Base-by-base conservation (phyloP, 2,329 filamentous ascomycete species). In the Fusarium nelsonii region DNA sequence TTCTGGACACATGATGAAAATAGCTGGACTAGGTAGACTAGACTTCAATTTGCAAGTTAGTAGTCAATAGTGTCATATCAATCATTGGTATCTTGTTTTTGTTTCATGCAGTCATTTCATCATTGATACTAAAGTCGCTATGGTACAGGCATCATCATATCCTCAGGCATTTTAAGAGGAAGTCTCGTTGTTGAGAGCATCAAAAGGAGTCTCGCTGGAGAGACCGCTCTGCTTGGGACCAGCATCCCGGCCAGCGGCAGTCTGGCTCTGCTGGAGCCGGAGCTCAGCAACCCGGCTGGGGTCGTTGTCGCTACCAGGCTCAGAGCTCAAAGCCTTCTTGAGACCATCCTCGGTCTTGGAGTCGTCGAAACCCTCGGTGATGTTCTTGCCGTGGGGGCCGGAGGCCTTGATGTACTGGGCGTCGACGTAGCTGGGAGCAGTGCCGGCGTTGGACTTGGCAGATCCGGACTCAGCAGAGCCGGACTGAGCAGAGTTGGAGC, bases 281-380 rank as follows among this genome's bases (percentile, higher is more conserved):
- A 77, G 67, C 75, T 85, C 84, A 6, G 84, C 84, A 39, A 79
- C 59, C 10, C 81, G 72, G 51, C 80, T 79, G 6, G 85, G 85
- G 68, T 87, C 85, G 59, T 84, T 75, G 70, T 81, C 77, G 8
- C 79, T 81, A 3, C 84, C 85, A 62, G 82, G 81, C 69, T 85
- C 81, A 6, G 79, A 70, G 54, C 77, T 74, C 63, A 84, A 75
- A 4, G 80, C 78, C 63, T 78, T 81, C 73, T 78, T 74, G 37
- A 78, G 58, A 6, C 77, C 81, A 59, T 83, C 79, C 53, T 78
- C 63, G 6, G 75, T 74, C 50, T 75, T 74, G 10, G 73, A 69
- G 7, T 76, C 57, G 49, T 78, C 78, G 32, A 81, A 78, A 10
- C 75, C 78, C 53, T 82, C 80, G 34, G 81, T 76, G 20, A 83